Base-by-base conservation (phyloP, 139 green algal species). In the Pleodorina starrii region DNA sequence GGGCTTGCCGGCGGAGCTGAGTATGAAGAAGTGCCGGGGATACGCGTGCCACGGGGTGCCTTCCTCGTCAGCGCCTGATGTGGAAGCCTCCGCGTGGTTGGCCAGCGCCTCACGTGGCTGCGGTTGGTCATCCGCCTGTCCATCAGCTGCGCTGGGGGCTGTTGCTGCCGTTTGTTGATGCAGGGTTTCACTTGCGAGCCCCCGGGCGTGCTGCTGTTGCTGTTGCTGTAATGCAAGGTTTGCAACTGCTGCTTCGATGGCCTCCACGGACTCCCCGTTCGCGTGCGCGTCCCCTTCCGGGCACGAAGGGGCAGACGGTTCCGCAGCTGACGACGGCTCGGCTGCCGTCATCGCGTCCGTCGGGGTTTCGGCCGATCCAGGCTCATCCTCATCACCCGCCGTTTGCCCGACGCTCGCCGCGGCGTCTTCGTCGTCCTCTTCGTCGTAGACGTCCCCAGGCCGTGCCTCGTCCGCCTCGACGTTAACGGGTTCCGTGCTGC, bases 1-100 rank as follows among this genome's bases (percentile, higher is more conserved):
- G 5, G 96, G 96, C 90, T 97, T 98, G 21, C 96, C 96, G 35
- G 84, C 80, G 19, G 92, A 93, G 68, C 89, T 97, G 7, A 98
- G 90, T 32, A 98, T 92, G 72, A 98, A 96, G 69, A 98, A 94
- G 83, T 98, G 96, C 57, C 90, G 92, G 43, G 40, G 68, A 36
- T 90, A 90, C 17, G 46, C n/a, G 10, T 76, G 36, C 89, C 89
- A 92, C 17, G 21, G 29, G 0, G 29, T 63, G 36, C 43, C 79
- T 38, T 75, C 79, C 5, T 59, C 79, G 25, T 77, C 60, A 14
- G n/a, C 43, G 23, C 43, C 40, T 32, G 42, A 66, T 25, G 59
- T 71, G 51, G 76, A 46, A n/a, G 48, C n/a, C n/a, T 82, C 74
- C 3, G 27, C 27, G 72, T 80, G 25, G 43, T 29, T 40, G 2